phyloP scores from a whole-genome alignment of 495 filamentous ascomycete species.

The Aspergillus taichungensis region DNA sequence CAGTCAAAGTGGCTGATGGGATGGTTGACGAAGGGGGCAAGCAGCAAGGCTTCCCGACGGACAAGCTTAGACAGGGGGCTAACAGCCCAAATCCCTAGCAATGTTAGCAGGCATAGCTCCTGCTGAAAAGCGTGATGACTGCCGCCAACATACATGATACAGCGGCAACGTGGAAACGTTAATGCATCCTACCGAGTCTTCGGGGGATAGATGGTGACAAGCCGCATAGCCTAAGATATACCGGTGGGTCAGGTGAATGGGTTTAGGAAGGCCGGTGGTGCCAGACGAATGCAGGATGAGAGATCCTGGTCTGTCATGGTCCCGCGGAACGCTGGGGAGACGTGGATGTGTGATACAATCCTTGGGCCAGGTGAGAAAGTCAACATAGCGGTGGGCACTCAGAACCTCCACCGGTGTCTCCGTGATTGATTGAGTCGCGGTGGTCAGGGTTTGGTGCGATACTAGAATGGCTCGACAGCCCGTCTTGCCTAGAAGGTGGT shows the following conservation, averaged over 20 bases:
- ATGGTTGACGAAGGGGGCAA: constrained; percentile 23
- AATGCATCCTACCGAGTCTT: constrained; percentile 17
- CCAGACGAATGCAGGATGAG: constrained; percentile 41
- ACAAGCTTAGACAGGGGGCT: constrained; percentile 28
- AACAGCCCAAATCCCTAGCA: constrained; percentile 37
- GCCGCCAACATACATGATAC: too few relatives aligned
- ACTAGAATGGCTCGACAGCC: constrained; percentile 12
- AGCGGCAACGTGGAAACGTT: constrained; percentile 38
- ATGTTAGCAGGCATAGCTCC: too few relatives aligned
- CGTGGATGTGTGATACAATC: constrained; percentile 1
- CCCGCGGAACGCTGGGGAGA: background rate
- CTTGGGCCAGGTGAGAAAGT: background rate
- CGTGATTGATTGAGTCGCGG: background rate
- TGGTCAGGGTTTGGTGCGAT: constrained; percentile 10
- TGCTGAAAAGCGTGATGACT: too few relatives aligned
- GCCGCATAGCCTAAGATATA: constrained; percentile 30
- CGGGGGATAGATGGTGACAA: constrained; percentile 22
- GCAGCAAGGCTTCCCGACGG: constrained; percentile 31
- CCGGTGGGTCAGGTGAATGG: constrained; percentile 33
- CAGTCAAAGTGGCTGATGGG: constrained; percentile 18
- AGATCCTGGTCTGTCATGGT: constrained; percentile 22
- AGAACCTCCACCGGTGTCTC: background rate
- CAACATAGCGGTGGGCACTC: background rate
- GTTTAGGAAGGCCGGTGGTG: constrained; percentile 41
- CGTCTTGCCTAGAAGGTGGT: constrained; percentile 16